Base-by-base conservation (phyloP, 768 basidiomycete genomes). In the Rossbeevera mucosa region DNA sequence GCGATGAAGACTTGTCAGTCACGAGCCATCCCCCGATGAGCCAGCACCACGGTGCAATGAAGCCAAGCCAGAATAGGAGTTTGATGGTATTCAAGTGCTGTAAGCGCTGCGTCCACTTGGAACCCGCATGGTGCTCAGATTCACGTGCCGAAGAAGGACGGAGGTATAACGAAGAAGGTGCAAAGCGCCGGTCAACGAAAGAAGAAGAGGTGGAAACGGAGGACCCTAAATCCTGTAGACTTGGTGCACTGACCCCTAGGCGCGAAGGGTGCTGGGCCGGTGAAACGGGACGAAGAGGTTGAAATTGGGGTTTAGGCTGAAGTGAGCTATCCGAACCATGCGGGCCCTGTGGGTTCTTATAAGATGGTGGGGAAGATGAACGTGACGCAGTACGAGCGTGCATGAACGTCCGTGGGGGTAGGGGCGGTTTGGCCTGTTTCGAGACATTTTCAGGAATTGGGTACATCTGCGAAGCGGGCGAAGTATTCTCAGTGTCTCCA, bases 11-110 rank as follows among this genome's bases (percentile, higher is more conserved):
- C 14, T 55, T 53, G 44, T 54, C 21, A 2, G 60, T 7, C 50
- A 82, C 71, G 52, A 85, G 78, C 87, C 87, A 89, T 4, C 87
- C 87, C 0, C 86, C 87, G 13, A 88, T 74, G 42, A 89, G 75
- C 87, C 87, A 89, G 48, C 87, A 77, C 67, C 85, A 80, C 0
- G 87, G 87, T 43, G 78, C 83, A 44, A 87, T 51, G 59, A 89
- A 89, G 3, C 87, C 87, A 0, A 83, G 51, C 83, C 84, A 88
- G 69, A 89, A 89, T n/a, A 86, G 71, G 64, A 83, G 77, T 60
- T 78, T 76, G 2, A 79, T 73, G 0, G 80, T 59, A 25, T 71
- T 63, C 24, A 48, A n/a, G 6, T 51, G 52, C 21, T 61, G 57
- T 1, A 30, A 40, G 25, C 26, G 54, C 8, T 46, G 12, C 20